Conservation (phyloP, 768 basidiomycete genomes). For the Boletus subcaerulescens region DNA sequence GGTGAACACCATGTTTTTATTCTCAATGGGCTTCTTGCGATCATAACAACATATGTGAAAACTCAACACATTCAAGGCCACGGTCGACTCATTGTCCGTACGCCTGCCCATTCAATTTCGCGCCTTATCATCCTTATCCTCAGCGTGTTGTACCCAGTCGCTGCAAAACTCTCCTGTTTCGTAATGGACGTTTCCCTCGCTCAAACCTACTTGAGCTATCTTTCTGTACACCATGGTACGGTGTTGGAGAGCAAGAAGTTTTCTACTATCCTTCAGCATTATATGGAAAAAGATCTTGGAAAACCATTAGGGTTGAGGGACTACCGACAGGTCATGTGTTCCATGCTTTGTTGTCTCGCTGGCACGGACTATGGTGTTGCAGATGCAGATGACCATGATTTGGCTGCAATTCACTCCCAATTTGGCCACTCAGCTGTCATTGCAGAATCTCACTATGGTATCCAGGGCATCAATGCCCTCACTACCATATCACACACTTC, state of each 20-base stretch:
- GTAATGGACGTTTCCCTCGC: background rate
- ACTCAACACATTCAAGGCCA: conserved; percentile 7
- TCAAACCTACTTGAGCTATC: background rate
- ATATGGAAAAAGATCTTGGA: background rate
- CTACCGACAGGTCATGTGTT: background rate
- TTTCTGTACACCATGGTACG: background rate
- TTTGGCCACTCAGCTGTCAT: background rate
- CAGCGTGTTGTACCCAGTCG: background rate
- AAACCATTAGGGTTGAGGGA: background rate
- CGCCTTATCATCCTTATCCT: conserved; percentile 1
- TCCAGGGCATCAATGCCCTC: background rate
- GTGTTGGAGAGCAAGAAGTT: background rate
- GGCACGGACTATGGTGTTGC: background rate
- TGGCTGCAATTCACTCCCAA: background rate
- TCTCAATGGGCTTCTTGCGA: conserved; percentile 12
- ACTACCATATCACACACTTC: background rate
- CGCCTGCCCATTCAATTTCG: conserved; percentile 1
- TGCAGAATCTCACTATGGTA: background rate
- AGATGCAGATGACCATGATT: background rate
- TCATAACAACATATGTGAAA: conserved; percentile 15
- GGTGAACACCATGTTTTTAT: conserved; percentile 7
- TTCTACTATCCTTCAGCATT: background rate
- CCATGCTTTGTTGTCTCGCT: background rate
- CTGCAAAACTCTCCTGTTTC: background rate
- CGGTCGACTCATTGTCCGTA: conserved; percentile 5